Evolutionary conservation across 345 rosid species (phyloP).

Genomic region (Sisymbrium altissimum): DNA sequence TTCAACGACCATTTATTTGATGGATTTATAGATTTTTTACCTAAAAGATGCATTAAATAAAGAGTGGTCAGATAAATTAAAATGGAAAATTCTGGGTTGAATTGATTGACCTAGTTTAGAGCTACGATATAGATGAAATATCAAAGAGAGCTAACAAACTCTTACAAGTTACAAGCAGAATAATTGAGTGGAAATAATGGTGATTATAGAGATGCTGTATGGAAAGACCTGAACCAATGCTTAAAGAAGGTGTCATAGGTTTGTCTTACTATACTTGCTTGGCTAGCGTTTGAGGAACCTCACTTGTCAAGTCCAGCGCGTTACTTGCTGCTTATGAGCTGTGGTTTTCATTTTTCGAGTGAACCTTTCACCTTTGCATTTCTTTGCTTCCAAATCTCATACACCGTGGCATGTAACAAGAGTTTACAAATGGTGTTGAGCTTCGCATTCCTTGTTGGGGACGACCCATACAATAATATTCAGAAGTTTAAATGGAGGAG

Average conservation of each 20-base stretch:
- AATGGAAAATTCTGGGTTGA: neutral
- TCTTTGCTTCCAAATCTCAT: neutral
- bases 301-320: no score
- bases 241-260: neutral
- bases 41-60: neutral
- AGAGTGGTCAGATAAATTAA: neutral
- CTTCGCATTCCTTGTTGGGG: neutral
- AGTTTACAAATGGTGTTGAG: neutral
- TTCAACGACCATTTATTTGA: neutral
- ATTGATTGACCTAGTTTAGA: neutral
- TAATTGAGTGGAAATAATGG: no score
- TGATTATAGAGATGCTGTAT: neutral
- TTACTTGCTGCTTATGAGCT: neutral
- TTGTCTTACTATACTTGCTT: neutral
- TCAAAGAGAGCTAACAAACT: no score
- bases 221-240: neutral
- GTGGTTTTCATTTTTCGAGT: neutral
- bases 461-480: neutral
- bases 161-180: no score
- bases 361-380: neutral
- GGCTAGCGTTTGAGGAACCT: neutral
- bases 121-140: no score
- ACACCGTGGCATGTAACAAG: neutral
- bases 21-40: no score
- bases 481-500: neutral